Percentiles rank a stretch among this genome's conserved stretches.
These are phyloP conservation scores for Phellopilus nigrolimitatus DNA, from an alignment of 1,284 basidiomycete genomes.

Conservation along the genomic window DNA sequence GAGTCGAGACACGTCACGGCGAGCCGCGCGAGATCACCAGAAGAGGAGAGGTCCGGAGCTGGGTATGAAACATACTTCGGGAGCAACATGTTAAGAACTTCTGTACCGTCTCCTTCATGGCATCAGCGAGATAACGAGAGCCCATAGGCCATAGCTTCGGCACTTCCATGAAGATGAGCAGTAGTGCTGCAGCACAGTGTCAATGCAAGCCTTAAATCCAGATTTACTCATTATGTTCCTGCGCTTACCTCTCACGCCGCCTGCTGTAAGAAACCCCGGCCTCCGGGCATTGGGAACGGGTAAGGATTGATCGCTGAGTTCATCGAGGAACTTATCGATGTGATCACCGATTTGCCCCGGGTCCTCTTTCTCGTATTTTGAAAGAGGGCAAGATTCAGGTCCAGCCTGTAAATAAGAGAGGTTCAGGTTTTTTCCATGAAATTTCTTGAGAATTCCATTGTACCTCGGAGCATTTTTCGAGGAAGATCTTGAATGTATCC, in stretches of 20 bases:
- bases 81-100: background rate
- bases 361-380: background rate
- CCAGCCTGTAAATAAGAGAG: slow-evolving; percentile 5
- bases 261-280: slow-evolving; percentile 11
- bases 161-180: background rate
- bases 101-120: slow-evolving; percentile 2
- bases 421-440: no score
- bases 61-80: background rate
- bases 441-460: no score
- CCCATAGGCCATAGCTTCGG: slow-evolving; percentile 3
- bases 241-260: slow-evolving; percentile 2
- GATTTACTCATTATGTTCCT: no score
- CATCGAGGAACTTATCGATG: slow-evolving; percentile 7
- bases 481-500: slow-evolving; percentile 1
- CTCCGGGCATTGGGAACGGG: background rate
- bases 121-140: background rate
- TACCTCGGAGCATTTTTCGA: slow-evolving; percentile 3
- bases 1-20: slow-evolving; percentile 3
- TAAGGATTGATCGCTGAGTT: slow-evolving; percentile 6
- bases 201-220: no score
- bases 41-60: background rate
- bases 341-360: background rate
- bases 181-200: background rate
- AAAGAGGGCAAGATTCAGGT: slow-evolving; percentile 2
- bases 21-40: slow-evolving; percentile 1